Evolutionary conservation across 148 eudicot genomes (phyloP), one percentile per base, ranked within the genome.

Genomic region (Persicaria tinctoria): DNA sequence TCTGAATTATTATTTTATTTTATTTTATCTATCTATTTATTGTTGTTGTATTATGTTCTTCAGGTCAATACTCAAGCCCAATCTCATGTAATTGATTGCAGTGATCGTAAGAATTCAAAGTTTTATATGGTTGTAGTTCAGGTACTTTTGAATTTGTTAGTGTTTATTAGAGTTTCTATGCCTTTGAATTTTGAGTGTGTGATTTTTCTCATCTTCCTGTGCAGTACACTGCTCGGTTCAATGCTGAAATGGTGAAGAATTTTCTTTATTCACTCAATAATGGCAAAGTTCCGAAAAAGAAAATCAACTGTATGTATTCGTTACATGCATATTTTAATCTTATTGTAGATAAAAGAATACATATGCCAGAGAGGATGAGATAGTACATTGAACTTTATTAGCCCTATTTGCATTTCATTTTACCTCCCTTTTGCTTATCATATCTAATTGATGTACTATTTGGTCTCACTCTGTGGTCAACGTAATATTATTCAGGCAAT

Each of bases 11-110:
- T 32, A 1, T 32, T 23, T 23, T 23, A 23, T 23, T 23, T 32
- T 32, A 32, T 32, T 32, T 32, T 53, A 13, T 32, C 45, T 23
- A 32, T 51, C 17, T 17, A 11, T 59, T 7, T 41, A 7, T 45
- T 45, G 53, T 49, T 77, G 53, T 51, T 79, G 41, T 32, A 13
- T 66, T 50, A 3, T 50, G 47, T 66, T 66, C 51, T 78, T 68
- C 83, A 95, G 99, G 94, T 92, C 27, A 96, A 96, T 81, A 96
- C 94, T 79, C 97, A 96, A 78, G 99, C 97, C 64, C 93, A 89
- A 66, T 81, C 97, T 12, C 80, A 83, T 74, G 78, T 96, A 55
- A 84, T 83, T 73, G 99, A 92, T 80, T 96, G 99, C 78, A 88
- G 89, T 68, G 84, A 92, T 75, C 87, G 81, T 51, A 86, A 85